Base-by-base conservation (phyloP, 805 yeast genomes). In the Barnettozyma wickerhamii region DNA sequence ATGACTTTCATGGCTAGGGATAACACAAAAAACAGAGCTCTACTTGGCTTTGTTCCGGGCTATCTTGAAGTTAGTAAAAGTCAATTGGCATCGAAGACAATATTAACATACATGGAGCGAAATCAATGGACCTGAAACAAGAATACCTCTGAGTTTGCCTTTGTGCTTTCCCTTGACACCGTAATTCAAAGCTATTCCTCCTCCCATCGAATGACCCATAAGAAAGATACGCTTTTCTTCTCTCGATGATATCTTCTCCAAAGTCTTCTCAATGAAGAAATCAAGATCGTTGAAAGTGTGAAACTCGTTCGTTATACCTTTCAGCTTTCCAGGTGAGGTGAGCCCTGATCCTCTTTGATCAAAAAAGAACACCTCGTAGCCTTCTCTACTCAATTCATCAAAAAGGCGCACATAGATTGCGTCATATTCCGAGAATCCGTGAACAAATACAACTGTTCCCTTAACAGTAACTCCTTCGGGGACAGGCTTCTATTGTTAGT, bases 121-220 rank as follows among this genome's bases (percentile, higher is more conserved):
- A 30, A 84, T 66, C 46, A 81, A 68, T 2, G 95, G 95, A 1
- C 79, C 88, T 26, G 72, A 63, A 0, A 67, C 72, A 30, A 72
- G 60, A 33, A 75, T 68, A 0, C 76, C 77, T 26, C 65, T 61
- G 19, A 84, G 44, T 15, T 67, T 50, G 20, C 71, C 68, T 33
- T 62, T 67, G 52, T 69, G 62, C 43, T 65, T 72, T 3, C 90
- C 90, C 24, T 56, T 54, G 28, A 76, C 68, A 4, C 75, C 78
- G 56, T 84, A 84, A 58, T 79, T 81, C 42, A 84, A 62, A 0
- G 65, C 66, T 37, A 84, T 77, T 0, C 83, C 90, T 17, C 91
- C 91, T 37, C 95, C 95, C 90, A 85, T 83, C 9, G 89, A 83
- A 49, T 80, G 87, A 1, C 91, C 89, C 53, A 74, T 65, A 34